These are phyloP conservation scores for Salinomyces thailandicus DNA, from an alignment of 2,329 filamentous ascomycete genomes.

Conservation along the genomic window DNA sequence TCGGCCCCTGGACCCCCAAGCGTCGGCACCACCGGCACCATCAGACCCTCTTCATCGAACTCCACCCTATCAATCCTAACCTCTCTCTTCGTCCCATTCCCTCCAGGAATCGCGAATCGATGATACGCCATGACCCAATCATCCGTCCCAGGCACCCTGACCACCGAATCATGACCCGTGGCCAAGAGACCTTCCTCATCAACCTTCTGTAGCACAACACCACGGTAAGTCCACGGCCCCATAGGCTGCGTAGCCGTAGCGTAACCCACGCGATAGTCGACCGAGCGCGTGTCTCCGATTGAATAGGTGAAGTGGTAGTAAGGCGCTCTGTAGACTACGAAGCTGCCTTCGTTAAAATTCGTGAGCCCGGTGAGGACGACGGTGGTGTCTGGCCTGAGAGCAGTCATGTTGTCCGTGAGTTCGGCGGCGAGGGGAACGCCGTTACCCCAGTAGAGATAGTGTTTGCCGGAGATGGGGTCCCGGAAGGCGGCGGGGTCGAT, in stretches of 20 bases:
- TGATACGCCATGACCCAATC: constrained; percentile 44
- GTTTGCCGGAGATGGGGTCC: constrained; percentile 17
- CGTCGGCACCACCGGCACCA: constrained; percentile 30
- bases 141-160: constrained; percentile 39
- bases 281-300: constrained; percentile 38
- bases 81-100: constrained; percentile 36
- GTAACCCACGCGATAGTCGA: constrained; percentile 36
- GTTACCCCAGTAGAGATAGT: constrained; percentile 29
- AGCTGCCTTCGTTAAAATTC: constrained; percentile 36
- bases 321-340: constrained; percentile 36
- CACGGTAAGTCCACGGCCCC: neutral
- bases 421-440: constrained; percentile 34
- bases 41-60: constrained; percentile 31
- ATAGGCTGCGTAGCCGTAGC: neutral
- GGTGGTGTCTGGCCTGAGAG: constrained; percentile 31
- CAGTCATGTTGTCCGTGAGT: constrained; percentile 38
- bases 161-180: constrained; percentile 37
- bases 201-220: neutral
- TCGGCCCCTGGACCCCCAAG: constrained; percentile 16
- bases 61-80: constrained; percentile 34
- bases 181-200: constrained; percentile 35
- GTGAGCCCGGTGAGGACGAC: constrained; percentile 28
- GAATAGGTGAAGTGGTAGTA: constrained; percentile 42
- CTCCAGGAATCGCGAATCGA: constrained; percentile 37
- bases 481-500: constrained; percentile 20